A percentile compares a stretch with the other conserved stretches of the same genome.
These are phyloP conservation scores for Chalaropsis ovoidea DNA, from an alignment of 2,329 filamentous ascomycete species.

Conservation along the genomic window DNA sequence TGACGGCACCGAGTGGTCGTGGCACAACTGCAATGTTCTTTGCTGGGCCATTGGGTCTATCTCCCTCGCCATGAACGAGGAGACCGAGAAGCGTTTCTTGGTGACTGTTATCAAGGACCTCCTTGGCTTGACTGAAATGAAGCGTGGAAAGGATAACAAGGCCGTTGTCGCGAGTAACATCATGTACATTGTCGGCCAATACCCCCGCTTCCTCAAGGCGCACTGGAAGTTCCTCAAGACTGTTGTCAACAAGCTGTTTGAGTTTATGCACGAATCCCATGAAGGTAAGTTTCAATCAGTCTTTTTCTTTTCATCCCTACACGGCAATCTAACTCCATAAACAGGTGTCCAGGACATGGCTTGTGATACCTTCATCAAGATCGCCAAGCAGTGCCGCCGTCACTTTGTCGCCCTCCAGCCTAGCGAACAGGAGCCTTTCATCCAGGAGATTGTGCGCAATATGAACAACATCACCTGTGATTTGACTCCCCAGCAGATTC, in stretches of 20 bases:
- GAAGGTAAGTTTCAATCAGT: slow-evolving; percentile 52
- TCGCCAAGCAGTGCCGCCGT: slow-evolving; percentile 92
- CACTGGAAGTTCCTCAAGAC: slow-evolving; percentile 99
- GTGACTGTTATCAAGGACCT: slow-evolving; percentile 99
- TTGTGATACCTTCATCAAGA: slow-evolving; percentile 99
- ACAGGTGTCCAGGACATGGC: slow-evolving; percentile 96
- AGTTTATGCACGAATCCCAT: slow-evolving; percentile 99
- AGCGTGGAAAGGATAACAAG: slow-evolving; percentile 98
- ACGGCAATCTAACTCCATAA: slow-evolving; percentile 29
- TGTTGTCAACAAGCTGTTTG: slow-evolving; percentile 97
- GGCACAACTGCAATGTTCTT: slow-evolving; percentile 98
- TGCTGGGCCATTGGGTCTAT: slow-evolving; percentile 99
- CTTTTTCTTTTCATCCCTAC: not conserved
- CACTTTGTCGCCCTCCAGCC: slow-evolving; percentile 96
- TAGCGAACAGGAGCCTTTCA: slow-evolving; percentile 89
- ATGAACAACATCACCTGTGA: slow-evolving; percentile 94
- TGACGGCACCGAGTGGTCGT: slow-evolving; percentile 93
- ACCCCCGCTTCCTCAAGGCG: slow-evolving; percentile 93
- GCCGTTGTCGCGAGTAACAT: slow-evolving; percentile 98
- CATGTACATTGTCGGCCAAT: slow-evolving; percentile 99
- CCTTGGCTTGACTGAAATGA: slow-evolving; percentile 94
- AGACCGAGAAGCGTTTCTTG: slow-evolving; percentile 95
- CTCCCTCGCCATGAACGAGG: slow-evolving; percentile 97
- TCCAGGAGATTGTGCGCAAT: slow-evolving; percentile 94
- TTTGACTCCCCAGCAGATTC: slow-evolving; percentile 89